A percentile compares a stretch with the other conserved stretches of the same genome.
Evolutionary conservation across 805 yeast genomes (phyloP).

Genomic region (Cyberlindnera mrakii): DNA sequence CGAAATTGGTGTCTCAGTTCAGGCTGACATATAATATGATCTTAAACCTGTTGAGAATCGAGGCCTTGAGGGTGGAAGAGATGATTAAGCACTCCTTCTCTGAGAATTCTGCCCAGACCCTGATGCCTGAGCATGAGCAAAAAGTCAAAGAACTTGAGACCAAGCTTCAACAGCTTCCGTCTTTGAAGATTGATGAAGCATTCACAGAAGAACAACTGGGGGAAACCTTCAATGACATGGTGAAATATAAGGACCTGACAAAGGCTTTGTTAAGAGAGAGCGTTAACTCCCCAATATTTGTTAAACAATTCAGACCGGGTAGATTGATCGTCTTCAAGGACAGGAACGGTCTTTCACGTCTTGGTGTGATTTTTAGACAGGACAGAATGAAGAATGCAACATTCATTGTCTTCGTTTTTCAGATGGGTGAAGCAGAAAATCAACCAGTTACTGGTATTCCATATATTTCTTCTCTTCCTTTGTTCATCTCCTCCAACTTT

Average conservation of each 20-base stretch:
- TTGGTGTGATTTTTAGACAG: conserved; percentile 51
- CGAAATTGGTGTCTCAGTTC: conserved; percentile 86
- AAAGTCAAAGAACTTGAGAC: conserved; percentile 49
- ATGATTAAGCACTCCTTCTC: conserved; percentile 95
- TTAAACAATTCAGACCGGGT: conserved; percentile 45
- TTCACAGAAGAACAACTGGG: conserved; percentile 38
- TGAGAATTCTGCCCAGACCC: conserved; percentile 80
- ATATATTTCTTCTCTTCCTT: conserved; percentile 24
- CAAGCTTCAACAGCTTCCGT: conserved; percentile 34
- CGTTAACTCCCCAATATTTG: conserved; percentile 41
- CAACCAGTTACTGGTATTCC: conserved; percentile 31
- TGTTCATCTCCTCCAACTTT: conserved; percentile 24
- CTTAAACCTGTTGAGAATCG: conserved; percentile 82
- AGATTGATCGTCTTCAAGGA: conserved; percentile 55
- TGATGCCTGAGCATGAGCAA: conserved; percentile 80
- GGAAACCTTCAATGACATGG: conserved; percentile 36
- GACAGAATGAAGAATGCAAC: conserved; percentile 11
- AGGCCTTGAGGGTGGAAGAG: conserved; percentile 94
- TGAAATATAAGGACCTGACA: conserved; percentile 39
- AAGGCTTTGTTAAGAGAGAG: conserved; percentile 41
- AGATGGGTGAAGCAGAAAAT: conserved; percentile 32
- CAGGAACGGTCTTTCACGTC: conserved; percentile 28
- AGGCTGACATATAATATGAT: conserved; percentile 95
- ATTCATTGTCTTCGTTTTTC: conserved; percentile 38
- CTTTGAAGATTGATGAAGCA: conserved; percentile 27